Evolutionary conservation across 2,329 filamentous ascomycete species (phyloP).

Genomic region (Lachnellula subtilissima): DNA sequence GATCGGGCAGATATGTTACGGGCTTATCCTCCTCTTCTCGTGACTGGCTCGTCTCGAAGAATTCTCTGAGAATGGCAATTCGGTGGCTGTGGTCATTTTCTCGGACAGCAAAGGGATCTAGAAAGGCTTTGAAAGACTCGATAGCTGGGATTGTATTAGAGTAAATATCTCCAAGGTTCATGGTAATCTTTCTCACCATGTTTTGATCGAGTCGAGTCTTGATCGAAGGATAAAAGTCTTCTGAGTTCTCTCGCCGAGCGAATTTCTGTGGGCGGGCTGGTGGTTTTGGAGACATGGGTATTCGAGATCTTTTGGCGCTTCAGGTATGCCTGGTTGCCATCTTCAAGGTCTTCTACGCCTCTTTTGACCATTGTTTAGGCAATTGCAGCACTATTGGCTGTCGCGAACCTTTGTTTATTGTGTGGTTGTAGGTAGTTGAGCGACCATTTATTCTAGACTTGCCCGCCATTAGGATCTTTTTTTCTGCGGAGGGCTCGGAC

Average conservation of each 20-base stretch:
- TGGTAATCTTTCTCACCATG: conserved; percentile 46
- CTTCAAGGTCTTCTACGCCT: conserved; percentile 22
- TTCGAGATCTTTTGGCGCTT: conserved; percentile 36
- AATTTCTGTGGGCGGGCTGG: conserved; percentile 51
- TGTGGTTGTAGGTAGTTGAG: too few species aligned
- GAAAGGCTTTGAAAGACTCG: conserved; percentile 64
- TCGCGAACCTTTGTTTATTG: neutral
- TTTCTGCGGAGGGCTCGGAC: too few species aligned
- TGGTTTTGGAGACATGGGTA: conserved; percentile 41
- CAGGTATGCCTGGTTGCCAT: conserved; percentile 30
- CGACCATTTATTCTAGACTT: too few species aligned
- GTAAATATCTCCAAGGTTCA: neutral
- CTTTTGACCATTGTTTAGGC: conserved; percentile 28
- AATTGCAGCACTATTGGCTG: neutral
- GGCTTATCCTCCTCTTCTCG: conserved; percentile 48
- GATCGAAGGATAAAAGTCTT: conserved; percentile 64
- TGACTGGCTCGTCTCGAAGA: conserved; percentile 54
- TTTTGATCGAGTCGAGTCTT: conserved; percentile 62
- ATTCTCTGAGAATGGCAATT: conserved; percentile 63
- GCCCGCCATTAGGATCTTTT: too few species aligned
- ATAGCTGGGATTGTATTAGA: conserved; percentile 44
- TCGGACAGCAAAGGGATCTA: conserved; percentile 58
- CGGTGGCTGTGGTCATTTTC: conserved; percentile 43
- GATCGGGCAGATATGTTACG: conserved; percentile 64
- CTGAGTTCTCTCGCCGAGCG: conserved; percentile 61